Evolutionary conservation across 352 stramenopile species (phyloP).

Genomic region (Phytophthora boehmeriae): DNA sequence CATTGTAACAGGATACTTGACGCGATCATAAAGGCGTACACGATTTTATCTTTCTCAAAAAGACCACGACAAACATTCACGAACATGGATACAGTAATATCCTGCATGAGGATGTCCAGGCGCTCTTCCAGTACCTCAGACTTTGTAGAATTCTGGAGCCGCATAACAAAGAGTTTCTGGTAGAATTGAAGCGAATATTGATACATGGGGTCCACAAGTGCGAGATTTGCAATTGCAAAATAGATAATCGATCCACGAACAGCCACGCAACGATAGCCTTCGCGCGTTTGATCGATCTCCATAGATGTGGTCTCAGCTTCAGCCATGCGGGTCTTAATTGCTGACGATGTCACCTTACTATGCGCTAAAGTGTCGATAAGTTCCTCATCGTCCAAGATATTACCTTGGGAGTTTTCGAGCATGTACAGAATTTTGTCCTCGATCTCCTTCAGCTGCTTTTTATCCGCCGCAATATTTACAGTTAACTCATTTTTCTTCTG

Average conservation of each 20-base stretch:
- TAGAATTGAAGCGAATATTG: constrained; percentile 96
- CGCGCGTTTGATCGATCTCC: constrained; percentile 91
- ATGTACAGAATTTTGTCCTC: constrained; percentile 96
- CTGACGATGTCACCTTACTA: constrained; percentile 91
- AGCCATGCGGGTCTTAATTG: constrained; percentile 90
- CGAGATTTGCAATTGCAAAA: constrained; percentile 93
- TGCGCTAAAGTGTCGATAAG: constrained; percentile 92
- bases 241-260: constrained; percentile 93
- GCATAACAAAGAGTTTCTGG: constrained; percentile 91
- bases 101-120: constrained; percentile 91
- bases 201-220: constrained; percentile 95
- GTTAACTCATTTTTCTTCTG: constrained; percentile 93
- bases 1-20: constrained; percentile 86
- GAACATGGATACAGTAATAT: constrained; percentile 94
- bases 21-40: constrained; percentile 95
- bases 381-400: constrained; percentile 95
- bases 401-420: constrained; percentile 92
- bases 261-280: constrained; percentile 92
- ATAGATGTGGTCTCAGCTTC: constrained; percentile 90
- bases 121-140: constrained; percentile 82
- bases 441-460: constrained; percentile 94
- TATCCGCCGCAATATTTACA: constrained; percentile 92
- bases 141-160: constrained; percentile 83
- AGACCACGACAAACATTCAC: constrained; percentile 94
- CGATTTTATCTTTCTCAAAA: constrained; percentile 96